phyloP scores from a whole-genome alignment of 345 rosid species.

The Eucalyptus sp. region DNA sequence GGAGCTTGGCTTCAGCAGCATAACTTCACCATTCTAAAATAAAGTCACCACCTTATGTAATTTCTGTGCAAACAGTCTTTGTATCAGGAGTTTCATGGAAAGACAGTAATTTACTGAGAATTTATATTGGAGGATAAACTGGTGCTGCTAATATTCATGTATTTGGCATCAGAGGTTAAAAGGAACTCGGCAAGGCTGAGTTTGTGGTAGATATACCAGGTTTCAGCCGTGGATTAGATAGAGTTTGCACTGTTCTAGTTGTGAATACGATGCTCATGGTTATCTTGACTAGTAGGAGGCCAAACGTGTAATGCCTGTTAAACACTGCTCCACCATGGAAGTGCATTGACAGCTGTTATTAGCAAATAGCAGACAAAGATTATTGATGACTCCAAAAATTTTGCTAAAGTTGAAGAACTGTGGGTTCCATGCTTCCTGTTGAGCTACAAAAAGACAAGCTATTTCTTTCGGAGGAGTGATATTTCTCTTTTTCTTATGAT shows the following conservation, averaged over 20 bases:
- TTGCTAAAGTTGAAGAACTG: not conserved
- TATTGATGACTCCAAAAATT: not conserved
- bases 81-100: not conserved
- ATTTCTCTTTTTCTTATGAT: not conserved
- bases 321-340: not conserved
- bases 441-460: not conserved
- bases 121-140: not conserved
- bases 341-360: not conserved
- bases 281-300: not conserved
- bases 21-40: not conserved
- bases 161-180: not conserved
- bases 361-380: not conserved
- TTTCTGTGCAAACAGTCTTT: not conserved
- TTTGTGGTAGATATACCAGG: not conserved
- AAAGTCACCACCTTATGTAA: not conserved
- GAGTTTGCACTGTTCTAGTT: not conserved
- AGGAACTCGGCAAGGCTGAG: not conserved
- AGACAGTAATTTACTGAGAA: not conserved
- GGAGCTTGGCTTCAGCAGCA: not conserved
- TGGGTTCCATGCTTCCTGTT: not conserved
- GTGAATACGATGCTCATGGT: not conserved
- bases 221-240: not conserved
- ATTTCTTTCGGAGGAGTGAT: not conserved
- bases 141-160: not conserved
- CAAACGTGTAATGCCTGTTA: not conserved